These are phyloP conservation scores for Hypoxylon rubiginosum DNA, from an alignment of 2,329 filamentous ascomycete genomes.

Conservation along the genomic window DNA sequence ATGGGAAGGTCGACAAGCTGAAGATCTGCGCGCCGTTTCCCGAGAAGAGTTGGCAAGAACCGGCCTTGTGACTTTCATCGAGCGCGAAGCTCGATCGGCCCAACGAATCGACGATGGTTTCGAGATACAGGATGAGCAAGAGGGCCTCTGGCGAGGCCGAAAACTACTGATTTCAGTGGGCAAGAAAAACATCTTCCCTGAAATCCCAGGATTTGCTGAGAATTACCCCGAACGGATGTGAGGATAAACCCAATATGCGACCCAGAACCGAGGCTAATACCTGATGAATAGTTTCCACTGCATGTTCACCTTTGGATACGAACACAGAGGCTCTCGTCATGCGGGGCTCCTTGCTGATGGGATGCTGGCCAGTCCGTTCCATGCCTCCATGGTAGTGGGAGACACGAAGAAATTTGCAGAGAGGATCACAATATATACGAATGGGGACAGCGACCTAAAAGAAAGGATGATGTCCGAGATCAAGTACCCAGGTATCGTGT, in stretches of 20 bases:
- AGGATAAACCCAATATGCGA: too few species aligned
- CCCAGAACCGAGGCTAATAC: too few species aligned
- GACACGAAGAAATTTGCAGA: conserved; percentile 25
- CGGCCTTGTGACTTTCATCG: conserved; percentile 21
- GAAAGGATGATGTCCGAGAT: background rate
- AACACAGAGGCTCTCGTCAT: conserved; percentile 11
- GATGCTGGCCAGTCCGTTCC: background rate
- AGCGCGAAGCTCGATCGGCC: too few species aligned
- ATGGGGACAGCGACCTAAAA: conserved; percentile 22
- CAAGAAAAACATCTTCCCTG: conserved; percentile 61
- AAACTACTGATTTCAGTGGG: conserved; percentile 70
- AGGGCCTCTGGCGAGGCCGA: conserved; percentile 59
- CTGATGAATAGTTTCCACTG: background rate
- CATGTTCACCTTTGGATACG: too few species aligned
- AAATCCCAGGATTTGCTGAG: conserved; percentile 65
- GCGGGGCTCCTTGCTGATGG: conserved; percentile 24
- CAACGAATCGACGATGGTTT: conserved; percentile 32
- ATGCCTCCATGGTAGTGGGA: conserved; percentile 23
- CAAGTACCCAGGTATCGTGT: too few species aligned
- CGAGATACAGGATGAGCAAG: conserved; percentile 55
- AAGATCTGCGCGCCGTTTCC: conserved; percentile 11
- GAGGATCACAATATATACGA: conserved; percentile 40
- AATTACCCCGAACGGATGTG: too few species aligned
- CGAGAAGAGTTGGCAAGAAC: conserved; percentile 4
- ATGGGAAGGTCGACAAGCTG: conserved; percentile 33